Conservation (phyloP, 1,284 basidiomycete genomes). For the Cryptococcus wingfieldii region DNA sequence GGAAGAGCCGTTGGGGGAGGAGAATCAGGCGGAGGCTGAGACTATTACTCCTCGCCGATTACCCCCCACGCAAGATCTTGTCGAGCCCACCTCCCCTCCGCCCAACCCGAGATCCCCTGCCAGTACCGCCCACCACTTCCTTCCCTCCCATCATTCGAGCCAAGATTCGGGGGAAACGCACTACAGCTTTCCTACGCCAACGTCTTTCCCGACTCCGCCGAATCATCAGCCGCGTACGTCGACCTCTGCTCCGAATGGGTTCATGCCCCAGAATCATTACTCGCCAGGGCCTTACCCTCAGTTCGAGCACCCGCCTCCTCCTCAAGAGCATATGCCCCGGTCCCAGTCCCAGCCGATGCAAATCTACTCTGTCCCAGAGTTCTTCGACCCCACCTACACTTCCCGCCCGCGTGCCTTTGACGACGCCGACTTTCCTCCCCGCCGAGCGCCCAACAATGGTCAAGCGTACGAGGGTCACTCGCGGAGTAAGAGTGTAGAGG, state of each 20-base stretch:
- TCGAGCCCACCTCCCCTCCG: not conserved
- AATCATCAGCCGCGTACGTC: not conserved
- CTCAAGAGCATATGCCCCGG: constrained; percentile 7
- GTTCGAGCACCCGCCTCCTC: constrained; percentile 1
- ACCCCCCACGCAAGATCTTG: not conserved
- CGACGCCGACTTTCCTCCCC: not conserved
- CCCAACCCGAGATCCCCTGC: not conserved
- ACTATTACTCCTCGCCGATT: constrained; percentile 7
- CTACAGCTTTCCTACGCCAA: constrained; percentile 10
- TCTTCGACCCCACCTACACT: constrained; percentile 4
- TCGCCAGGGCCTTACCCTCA: not conserved
- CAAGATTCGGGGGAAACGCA: not conserved
- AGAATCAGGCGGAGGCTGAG: constrained; percentile 6
- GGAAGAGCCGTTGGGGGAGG: constrained; percentile 2
- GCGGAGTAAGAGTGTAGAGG: not conserved
- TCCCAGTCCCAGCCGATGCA: constrained; percentile 18
- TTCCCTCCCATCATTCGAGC: not conserved
- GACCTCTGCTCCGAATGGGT: not conserved
- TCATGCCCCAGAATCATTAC: too few species aligned
- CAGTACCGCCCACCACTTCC: not conserved
- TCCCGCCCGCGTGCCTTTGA: not conserved
- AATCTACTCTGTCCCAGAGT: constrained; percentile 15
- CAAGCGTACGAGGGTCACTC: not conserved
- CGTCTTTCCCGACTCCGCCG: constrained; percentile 9
- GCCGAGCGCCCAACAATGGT: not conserved